Evolutionary conservation across 2,329 filamentous ascomycete species (phyloP), one percentile per base, ranked within the genome.

Genomic region (Atkinsonella texensis): DNA sequence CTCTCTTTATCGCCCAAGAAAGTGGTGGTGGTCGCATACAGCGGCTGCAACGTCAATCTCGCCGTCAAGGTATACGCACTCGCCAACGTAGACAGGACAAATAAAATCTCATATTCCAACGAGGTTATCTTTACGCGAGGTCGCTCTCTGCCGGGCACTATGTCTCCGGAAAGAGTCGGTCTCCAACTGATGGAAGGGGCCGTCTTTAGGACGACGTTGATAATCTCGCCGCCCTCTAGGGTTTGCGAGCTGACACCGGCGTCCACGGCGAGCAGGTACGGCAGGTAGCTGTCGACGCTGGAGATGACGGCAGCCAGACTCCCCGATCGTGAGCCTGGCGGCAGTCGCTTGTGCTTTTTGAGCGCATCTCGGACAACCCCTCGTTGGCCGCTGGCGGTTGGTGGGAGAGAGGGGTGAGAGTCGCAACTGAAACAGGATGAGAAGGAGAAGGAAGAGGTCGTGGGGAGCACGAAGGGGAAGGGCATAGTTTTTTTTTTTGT

Each of bases 311-410:
- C 77, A 23, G 80, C 74, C 6, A 98, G 76, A 62, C 89, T 83
- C 20, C 83, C 74, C 6, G 81, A 71, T 65, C 89, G 87, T 23
- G 86, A 82, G 10, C 79, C 65, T 9, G 85, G 75, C 4, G 87
- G 77, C n/a, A 95, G 79, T 49, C 89, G 83, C 68, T 95, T 97
- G 74, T 96, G 84, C 59, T 83, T 83, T 70, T 97, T 97, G 54
- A 98, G 76, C 2, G 83, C 79, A 66, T 91, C 83, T 60, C 89
- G 83, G 49, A 96, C 77, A 17, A 95, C 80, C 59, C 87, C 86
- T 54, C 93, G 87, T 62, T 88, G 82, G 9, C 87, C 91, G 58
- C 89, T 90, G 20, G 89, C 84, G 51, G 80, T 79, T 60, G 91
- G 79, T 23, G 89, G 88, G 42, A 98, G 76, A 0, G 91, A 95